phyloP scores from a whole-genome alignment of 805 yeast species.

The Cyberlindnera subsufficiens region DNA sequence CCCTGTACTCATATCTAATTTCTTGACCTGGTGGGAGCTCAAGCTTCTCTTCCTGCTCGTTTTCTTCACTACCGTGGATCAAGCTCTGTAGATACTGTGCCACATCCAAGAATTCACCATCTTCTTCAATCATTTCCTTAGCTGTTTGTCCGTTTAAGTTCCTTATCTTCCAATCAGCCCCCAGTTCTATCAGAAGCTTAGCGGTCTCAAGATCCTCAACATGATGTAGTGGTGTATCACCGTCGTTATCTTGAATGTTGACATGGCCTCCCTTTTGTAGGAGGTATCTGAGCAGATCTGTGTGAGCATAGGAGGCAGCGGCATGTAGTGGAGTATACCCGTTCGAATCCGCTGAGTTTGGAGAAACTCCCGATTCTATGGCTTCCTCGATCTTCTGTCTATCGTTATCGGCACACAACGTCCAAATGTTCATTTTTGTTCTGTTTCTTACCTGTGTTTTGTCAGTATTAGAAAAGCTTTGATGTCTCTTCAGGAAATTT shows the following conservation, averaged over 20 bases:
- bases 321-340: conserved; percentile 98
- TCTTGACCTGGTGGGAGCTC: conserved; percentile 32
- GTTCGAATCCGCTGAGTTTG: conserved; percentile 80
- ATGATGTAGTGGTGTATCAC: conserved; percentile 94
- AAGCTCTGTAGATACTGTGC: conserved; percentile 52
- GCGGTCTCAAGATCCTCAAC: conserved; percentile 71
- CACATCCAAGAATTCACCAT: conserved; percentile 78
- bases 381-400: conserved; percentile 48
- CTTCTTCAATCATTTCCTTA: conserved; percentile 70
- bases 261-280: conserved; percentile 67
- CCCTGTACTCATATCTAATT: conserved; percentile 52
- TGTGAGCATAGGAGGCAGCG: conserved; percentile 89
- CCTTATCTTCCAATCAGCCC: conserved; percentile 57
- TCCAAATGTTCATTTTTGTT: conserved; percentile 65
- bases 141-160: conserved; percentile 77
- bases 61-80: conserved; percentile 25
- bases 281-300: conserved; percentile 55
- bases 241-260: conserved; percentile 79
- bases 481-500: background rate
- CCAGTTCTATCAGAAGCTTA: conserved; percentile 52
- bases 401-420: conserved; percentile 87
- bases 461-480: background rate
- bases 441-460: background rate
- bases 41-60: conserved; percentile 18
- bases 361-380: conserved; percentile 47